These are phyloP conservation scores for Trypanosoma caninum DNA, from an alignment of 208 protist species.

Conservation along the genomic window DNA sequence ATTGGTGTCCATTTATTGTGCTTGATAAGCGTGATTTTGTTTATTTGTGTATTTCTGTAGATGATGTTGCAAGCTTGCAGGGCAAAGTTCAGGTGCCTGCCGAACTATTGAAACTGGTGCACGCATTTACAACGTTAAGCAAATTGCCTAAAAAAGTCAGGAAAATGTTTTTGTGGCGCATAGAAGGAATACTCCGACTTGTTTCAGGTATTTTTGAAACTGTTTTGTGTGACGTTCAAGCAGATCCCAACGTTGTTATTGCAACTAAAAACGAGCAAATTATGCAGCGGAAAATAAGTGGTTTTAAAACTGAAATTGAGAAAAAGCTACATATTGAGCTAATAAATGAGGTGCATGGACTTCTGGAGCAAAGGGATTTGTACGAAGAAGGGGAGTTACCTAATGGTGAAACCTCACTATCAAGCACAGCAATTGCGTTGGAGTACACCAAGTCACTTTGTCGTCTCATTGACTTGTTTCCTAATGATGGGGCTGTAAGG, in stretches of 20 bases:
- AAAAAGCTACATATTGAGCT: conserved; percentile 55
- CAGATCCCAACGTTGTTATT: conserved; percentile 62
- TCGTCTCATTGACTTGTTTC: conserved; percentile 65
- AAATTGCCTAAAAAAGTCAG: conserved; percentile 43
- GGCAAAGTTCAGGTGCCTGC: conserved; percentile 24
- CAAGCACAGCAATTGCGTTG: conserved; percentile 51
- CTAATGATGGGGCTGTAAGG: conserved; percentile 55
- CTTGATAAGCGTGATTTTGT: conserved; percentile 69
- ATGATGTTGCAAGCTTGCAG: conserved; percentile 25
- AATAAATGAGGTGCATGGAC: conserved; percentile 75
- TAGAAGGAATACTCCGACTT: conserved; percentile 18
- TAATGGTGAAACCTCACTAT: conserved; percentile 19
- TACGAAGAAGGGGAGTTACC: conserved; percentile 51
- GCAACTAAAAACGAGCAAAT: conserved; percentile 66
- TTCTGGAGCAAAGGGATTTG: conserved; percentile 53
- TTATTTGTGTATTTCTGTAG: conserved; percentile 48
- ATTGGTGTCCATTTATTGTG: conserved; percentile 72
- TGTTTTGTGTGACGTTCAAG: conserved; percentile 39
- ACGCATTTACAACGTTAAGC: conserved; percentile 47
- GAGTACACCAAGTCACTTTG: conserved; percentile 82
- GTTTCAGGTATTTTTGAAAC: conserved; percentile 4
- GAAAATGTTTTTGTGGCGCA: conserved; percentile 28
- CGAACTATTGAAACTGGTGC: conserved; percentile 29
- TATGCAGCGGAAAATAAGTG: conserved; percentile 25
- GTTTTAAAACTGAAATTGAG: conserved; percentile 47